Base-by-base conservation (phyloP, 306 rosid genomes). In the Glycine latifolia region DNA sequence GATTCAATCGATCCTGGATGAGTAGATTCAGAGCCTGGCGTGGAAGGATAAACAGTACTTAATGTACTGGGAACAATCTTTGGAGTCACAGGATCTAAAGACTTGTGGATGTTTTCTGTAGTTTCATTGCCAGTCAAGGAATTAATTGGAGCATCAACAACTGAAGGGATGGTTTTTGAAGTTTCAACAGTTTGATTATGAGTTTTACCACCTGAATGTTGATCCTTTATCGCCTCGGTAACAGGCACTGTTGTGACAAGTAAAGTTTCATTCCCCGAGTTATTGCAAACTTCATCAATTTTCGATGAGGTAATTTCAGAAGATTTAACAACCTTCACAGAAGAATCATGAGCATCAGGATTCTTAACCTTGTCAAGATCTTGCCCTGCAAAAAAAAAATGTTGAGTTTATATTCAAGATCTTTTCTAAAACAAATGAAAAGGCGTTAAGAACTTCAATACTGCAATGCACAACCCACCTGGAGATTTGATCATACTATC, bases 1-100 rank as follows among this genome's bases (percentile, higher is more conserved):
- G 88, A 54, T 87, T 90, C 96, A 46, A 84, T 67, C n/a, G 90
- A 80, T 79, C 85, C 73, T 70, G 91, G 85, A 75, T 81, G 52
- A 60, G 81, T 61, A 69, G 88, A 65, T 63, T 87, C 94, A 85
- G 88, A 80, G 58, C 83, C 77, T 48, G 86, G 62, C 66, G 81
- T 62, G 67, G 91, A 84, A 85, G 93, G 59, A 79, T 67, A 59
- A 55, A 65, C 35, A 26, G 58, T 76, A 46, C 50, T 85, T 69
- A 79, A 55, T 81, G 82, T 78, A 76, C 66, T 84, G 41, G 89
- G 56, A 63, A 85, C 87, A 82, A 73, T 79, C 80, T 86, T 82
- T 48, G 82, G 83, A 71, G 87, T 41, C 85, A 67, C 79, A 48
- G 78, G 86, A 81, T 86, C 81, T 9, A 52, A 26, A 39, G 88